Base-by-base conservation (phyloP, 108 stramenopile genomes). In the Skeletonema tropicum region DNA sequence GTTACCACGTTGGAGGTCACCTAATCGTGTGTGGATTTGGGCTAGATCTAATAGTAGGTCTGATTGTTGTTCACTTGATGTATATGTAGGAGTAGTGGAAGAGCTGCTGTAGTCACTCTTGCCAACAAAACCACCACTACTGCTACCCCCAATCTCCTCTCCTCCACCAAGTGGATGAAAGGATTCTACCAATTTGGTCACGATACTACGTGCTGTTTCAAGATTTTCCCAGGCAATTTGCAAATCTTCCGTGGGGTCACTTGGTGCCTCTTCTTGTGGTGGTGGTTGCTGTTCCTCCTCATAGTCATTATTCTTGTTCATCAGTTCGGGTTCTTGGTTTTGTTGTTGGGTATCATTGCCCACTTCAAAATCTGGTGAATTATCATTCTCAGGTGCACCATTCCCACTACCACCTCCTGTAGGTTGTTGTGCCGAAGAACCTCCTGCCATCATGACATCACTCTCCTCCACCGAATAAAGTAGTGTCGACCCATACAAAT, bases 191-290 rank as follows among this genome's bases (percentile, higher is more conserved):
- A 88, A 70, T 14, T 73, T 62, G 26, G 82, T 68, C 5, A 92
- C 35, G 26, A 93, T 89, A 33, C 35, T 76, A 36, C 95, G 85
- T n/a, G 92, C 92, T 14, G 73, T 68, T 33, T 96, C 95, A 3
- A 96, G 64, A 76, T 96, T 93, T 67, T 96, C 92, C 90, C 90
- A 96, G 6, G 95, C 95, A 74, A 92, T 91, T 83, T 96, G 77
- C 46, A 87, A 82, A 63, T 96, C 95, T 68, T 87, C 88, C 10
- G 84, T 83, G 11, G 64, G 21, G 26, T 81, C 86, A 7, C 52
- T 45, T 21, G 52, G 23, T 55, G 52, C 17, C 9, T 23, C 52
- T 55, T 49, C n/a, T n/a, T n/a, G n/a, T n/a, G n/a, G 48, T 49
- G 4, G n/a, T 49, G 17, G 48, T 49, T 1, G 2, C 19, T 17